phyloP scores from a whole-genome alignment of 176 grass and related monocot species.

The Oryza officinalis region DNA sequence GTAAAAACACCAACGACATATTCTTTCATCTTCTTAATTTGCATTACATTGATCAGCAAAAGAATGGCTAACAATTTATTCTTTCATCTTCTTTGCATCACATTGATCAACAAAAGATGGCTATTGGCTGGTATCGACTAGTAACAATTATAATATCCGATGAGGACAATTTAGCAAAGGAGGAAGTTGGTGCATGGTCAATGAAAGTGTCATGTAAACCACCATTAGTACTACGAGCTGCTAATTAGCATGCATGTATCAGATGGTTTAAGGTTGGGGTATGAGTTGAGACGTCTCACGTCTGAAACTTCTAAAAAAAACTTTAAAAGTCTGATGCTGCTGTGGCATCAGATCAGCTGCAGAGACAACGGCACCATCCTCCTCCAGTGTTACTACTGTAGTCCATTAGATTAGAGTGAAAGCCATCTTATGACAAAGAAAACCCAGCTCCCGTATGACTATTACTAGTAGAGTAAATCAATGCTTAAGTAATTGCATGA shows the following conservation, averaged over 20 bases:
- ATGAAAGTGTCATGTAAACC: background rate
- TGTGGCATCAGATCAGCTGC: slow-evolving; percentile 23
- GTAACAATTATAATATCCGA: background rate
- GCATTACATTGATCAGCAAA: background rate
- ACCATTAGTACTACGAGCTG: background rate
- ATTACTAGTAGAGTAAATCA: background rate
- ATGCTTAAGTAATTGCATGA: background rate
- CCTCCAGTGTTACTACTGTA: background rate
- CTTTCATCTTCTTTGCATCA: too few relatives aligned
- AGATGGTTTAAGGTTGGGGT: background rate
- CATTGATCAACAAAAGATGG: too few relatives aligned
- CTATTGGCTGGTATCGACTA: too few relatives aligned
- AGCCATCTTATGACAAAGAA: background rate
- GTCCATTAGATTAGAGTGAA: background rate
- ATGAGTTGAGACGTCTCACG: slow-evolving; percentile 4
- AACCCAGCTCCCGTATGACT: background rate
- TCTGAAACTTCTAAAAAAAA: background rate
- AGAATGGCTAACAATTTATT: background rate
- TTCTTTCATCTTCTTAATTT: background rate
- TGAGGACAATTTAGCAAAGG: background rate
- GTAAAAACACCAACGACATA: background rate
- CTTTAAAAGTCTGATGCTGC: background rate
- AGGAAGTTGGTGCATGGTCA: background rate
- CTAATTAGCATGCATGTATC: too few relatives aligned
- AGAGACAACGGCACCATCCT: too few relatives aligned